A percentile compares a stretch with the other conserved stretches of the same genome.
These are phyloP conservation scores for Trypethelium eluteriae DNA, from an alignment of 495 filamentous ascomycete genomes.

Conservation along the genomic window DNA sequence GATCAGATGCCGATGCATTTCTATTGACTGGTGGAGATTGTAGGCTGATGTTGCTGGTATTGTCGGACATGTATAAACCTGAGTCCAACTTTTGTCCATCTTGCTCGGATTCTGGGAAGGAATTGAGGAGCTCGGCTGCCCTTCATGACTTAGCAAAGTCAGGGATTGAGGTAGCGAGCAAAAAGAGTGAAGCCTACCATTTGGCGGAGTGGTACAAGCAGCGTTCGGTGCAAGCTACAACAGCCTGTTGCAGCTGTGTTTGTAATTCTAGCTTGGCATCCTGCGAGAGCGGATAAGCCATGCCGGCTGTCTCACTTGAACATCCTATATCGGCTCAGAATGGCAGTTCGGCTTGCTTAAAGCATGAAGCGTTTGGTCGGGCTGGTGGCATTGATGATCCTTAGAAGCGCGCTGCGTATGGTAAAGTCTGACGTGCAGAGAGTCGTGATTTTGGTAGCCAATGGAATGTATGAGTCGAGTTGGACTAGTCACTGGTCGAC, in stretches of 20 bases:
- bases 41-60: conserved; percentile 32
- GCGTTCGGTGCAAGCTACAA: conserved; percentile 84
- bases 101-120: conserved; percentile 49
- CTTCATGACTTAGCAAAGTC: conserved; percentile 41
- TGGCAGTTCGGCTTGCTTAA: neutral
- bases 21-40: neutral
- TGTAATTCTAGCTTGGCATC: conserved; percentile 42
- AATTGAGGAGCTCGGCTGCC: conserved; percentile 89
- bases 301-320: neutral
- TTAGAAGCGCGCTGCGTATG: too few species aligned
- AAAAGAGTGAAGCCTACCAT: conserved; percentile 55
- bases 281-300: conserved; percentile 22
- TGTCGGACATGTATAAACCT: conserved; percentile 48
- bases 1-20: conserved; percentile 32
- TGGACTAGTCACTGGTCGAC: too few species aligned
- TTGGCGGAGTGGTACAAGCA: conserved; percentile 95
- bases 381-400: too few species aligned
- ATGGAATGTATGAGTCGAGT: too few species aligned
- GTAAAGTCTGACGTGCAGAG: too few species aligned
- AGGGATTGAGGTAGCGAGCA: neutral
- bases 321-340: neutral
- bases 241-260: conserved; percentile 68
- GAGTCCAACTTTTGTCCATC: conserved; percentile 34
- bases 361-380: too few species aligned
- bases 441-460: too few species aligned